Evolutionary conservation across 2,329 filamentous ascomycete genomes (phyloP), one percentile per base, ranked within the genome.

Genomic region (Colletotrichum sp.): DNA sequence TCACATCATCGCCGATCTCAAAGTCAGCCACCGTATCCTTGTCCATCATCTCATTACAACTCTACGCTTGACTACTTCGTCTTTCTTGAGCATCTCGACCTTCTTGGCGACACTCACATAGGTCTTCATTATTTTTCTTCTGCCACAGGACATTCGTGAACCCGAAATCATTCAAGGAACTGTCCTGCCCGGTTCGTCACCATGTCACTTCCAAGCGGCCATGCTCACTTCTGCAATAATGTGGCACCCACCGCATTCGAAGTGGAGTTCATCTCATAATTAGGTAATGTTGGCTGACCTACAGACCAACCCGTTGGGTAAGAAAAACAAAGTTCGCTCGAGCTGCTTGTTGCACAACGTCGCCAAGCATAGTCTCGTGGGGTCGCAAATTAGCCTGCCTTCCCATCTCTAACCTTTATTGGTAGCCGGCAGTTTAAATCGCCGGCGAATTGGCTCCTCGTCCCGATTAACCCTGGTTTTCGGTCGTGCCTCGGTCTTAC

Each of bases 401-500:
- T 25, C 68, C 27, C 27, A 22, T n/a, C n/a, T 32, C 34, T 52
- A 36, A 52, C 39, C 61, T 9, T 5, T 61, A 39, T 59, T 55
- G 52, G 68, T 8, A 16, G 15, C 9, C 68, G 72, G 68, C 34
- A 67, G 13, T 34, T 71, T 66, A 63, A 25, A 75, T 30, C n/a
- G 13, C 68, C 68, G 55, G 4, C 30, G 22, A 16, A 15, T 39
- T 15, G 39, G 36, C 16, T 55, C 27, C 44, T 39, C 64, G 36
- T 67, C n/a, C 68, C 68, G 72, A 44, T 7, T 16, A 30, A 67
- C 48, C 55, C 68, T 67, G 36, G 19, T n/a, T 19, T 19, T 75
- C 68, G 68, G 68, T 63, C 32, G 15, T 72, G 61, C 61, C 61
- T 75, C 72, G 68, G 72, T 25, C 36, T 44, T 67, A 55, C 57